Percentiles rank a stretch among this genome's conserved stretches.
Conservation (phyloP, 768 basidiomycete species). For the Leccinum ochraceum region DNA sequence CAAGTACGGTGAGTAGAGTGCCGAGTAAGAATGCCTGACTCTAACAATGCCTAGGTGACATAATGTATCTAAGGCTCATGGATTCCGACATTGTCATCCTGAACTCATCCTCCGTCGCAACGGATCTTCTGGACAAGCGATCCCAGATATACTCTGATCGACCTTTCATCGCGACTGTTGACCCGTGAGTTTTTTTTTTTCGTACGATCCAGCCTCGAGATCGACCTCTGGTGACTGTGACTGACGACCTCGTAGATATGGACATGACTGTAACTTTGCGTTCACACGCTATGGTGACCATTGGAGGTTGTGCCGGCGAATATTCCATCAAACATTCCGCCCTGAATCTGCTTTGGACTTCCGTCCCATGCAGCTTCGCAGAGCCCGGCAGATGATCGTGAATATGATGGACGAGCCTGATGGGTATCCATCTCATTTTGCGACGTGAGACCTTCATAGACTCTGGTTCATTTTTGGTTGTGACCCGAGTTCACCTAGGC, state of each 20-base stretch:
- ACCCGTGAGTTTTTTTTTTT: conserved; percentile 1
- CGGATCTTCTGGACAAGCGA: conserved; percentile 47
- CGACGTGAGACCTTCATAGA: neutral
- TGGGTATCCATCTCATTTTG: neutral
- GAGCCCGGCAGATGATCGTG: neutral
- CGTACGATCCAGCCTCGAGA: neutral
- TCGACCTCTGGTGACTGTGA: neutral
- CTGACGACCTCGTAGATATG: conserved; percentile 4
- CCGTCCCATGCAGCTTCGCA: conserved; percentile 8
- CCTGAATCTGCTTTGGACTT: neutral
- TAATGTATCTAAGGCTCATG: conserved; percentile 48
- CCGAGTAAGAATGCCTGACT: neutral
- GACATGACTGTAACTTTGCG: conserved; percentile 3
- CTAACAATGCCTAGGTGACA: conserved; percentile 31
- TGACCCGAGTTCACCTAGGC: neutral
- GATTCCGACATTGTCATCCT: conserved; percentile 46
- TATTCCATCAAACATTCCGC: conserved; percentile 6
- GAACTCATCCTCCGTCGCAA: conserved; percentile 41
- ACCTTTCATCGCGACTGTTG: conserved; percentile 10
- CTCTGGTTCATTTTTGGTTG: neutral
- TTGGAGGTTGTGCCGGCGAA: conserved; percentile 3
- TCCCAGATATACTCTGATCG: conserved; percentile 44
- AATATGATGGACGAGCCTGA: neutral
- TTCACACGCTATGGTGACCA: conserved; percentile 9
- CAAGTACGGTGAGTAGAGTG: conserved; percentile 6